Conservation (phyloP, 108 stramenopile genomes). For the Skeletonema menzelii region DNA sequence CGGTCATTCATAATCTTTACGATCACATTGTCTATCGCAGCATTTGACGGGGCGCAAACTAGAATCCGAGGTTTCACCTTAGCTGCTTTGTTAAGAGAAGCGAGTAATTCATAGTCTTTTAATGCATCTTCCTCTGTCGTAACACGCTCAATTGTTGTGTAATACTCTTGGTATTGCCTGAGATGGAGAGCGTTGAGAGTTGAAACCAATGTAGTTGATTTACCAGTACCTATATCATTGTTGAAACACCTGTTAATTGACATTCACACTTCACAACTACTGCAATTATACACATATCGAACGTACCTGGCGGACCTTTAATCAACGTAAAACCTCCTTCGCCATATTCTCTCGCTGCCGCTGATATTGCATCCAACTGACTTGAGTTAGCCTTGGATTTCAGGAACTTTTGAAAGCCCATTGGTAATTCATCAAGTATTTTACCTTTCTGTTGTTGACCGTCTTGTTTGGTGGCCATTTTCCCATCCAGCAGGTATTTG, state of each 20-base stretch:
- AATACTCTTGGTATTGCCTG: slow-evolving; percentile 51
- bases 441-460: neutral
- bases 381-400: slow-evolving; percentile 47
- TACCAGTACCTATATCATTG: slow-evolving; percentile 58
- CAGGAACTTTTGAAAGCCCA: slow-evolving; percentile 45
- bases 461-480: neutral
- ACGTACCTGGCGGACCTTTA: slow-evolving; percentile 59
- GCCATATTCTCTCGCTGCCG: slow-evolving; percentile 45
- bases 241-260: neutral
- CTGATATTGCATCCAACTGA: slow-evolving; percentile 51
- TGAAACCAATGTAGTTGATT: slow-evolving; percentile 80
- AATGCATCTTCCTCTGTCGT: slow-evolving; percentile 30
- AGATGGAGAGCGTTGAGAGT: slow-evolving; percentile 77
- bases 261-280: neutral
- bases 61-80: slow-evolving; percentile 63
- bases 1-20: slow-evolving; percentile 62
- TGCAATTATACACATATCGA: neutral
- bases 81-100: slow-evolving; percentile 38
- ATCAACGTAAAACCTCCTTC: slow-evolving; percentile 59
- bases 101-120: slow-evolving; percentile 45
- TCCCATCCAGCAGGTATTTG: slow-evolving; percentile 35
- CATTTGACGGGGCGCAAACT: slow-evolving; percentile 88
- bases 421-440: slow-evolving; percentile 27
- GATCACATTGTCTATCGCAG: slow-evolving; percentile 89
- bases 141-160: slow-evolving; percentile 43